These are phyloP conservation scores for Fusarium sp. DNA, from an alignment of 2,329 filamentous ascomycete species.

Conservation along the genomic window DNA sequence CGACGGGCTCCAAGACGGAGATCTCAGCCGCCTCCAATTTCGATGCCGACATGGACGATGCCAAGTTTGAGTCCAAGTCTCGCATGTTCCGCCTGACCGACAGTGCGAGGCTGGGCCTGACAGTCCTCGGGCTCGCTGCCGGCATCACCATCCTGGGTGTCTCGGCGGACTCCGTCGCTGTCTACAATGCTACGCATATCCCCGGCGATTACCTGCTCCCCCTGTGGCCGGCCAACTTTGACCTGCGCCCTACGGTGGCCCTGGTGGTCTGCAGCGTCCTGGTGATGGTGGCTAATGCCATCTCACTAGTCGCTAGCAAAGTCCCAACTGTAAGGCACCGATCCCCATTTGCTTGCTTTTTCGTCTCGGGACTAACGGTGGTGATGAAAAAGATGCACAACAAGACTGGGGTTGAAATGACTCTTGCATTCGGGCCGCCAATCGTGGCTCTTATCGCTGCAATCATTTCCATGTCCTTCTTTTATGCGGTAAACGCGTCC, in stretches of 20 bases:
- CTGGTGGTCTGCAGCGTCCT: slow-evolving; percentile 65
- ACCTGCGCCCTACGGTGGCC: slow-evolving; percentile 67
- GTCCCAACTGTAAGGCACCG: slow-evolving; percentile 60
- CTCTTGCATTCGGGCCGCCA: slow-evolving; percentile 44
- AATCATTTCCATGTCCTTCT: slow-evolving; percentile 66
- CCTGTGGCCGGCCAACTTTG: slow-evolving; percentile 69
- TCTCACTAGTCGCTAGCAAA: slow-evolving; percentile 63
- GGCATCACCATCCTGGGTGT: slow-evolving; percentile 66
- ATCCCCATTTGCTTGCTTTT: slow-evolving; percentile 11
- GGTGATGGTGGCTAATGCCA: slow-evolving; percentile 60
- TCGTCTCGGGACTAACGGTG: slow-evolving; percentile 25
- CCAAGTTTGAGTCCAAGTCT: slow-evolving; percentile 52
- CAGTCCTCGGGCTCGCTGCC: slow-evolving; percentile 61
- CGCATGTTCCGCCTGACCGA: slow-evolving; percentile 57
- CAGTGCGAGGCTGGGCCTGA: slow-evolving; percentile 60
- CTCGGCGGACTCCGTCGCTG: slow-evolving; percentile 64
- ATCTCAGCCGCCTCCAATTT: slow-evolving; percentile 59
- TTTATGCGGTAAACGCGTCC: slow-evolving; percentile 68
- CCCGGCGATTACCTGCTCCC: slow-evolving; percentile 61
- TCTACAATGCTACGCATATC: slow-evolving; percentile 67
- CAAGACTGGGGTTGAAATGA: slow-evolving; percentile 30
- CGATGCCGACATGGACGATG: slow-evolving; percentile 58
- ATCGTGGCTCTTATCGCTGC: slow-evolving; percentile 52
- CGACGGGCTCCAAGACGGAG: slow-evolving; percentile 52
- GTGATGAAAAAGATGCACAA: slow-evolving; percentile 35